Conservation (phyloP, 192 early-diverging fungal genomes). For the Backusella australiensis region DNA sequence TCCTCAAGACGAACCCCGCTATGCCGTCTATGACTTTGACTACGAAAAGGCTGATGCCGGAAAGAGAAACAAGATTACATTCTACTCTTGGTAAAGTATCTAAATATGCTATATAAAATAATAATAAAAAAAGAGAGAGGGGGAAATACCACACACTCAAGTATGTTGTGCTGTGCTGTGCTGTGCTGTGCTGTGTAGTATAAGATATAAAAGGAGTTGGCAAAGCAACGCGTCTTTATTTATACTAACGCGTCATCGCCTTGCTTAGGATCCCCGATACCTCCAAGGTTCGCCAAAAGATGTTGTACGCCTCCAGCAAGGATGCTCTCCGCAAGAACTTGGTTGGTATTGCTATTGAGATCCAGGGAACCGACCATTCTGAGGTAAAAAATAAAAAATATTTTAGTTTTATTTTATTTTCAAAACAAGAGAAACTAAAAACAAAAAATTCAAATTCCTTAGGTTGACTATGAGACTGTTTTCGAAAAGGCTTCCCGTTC, state of each 20-base stretch:
- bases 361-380: conserved; percentile 84
- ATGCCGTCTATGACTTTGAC: conserved; percentile 88
- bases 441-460: background rate
- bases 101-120: background rate
- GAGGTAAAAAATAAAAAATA: conserved; percentile 48
- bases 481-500: conserved; percentile 58
- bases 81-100: conserved; percentile 69
- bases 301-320: conserved; percentile 89
- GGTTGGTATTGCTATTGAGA: conserved; percentile 67
- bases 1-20: conserved; percentile 72
- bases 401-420: background rate
- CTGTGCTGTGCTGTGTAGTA: too few relatives aligned
- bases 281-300: conserved; percentile 77
- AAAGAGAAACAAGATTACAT: conserved; percentile 82
- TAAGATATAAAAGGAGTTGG: background rate
- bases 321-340: conserved; percentile 72
- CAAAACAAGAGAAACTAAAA: background rate
- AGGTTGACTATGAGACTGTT: conserved; percentile 58
- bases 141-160: too few relatives aligned
- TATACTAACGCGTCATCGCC: background rate
- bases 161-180: too few relatives aligned
- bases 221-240: background rate
- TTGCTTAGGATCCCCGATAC: conserved; percentile 71
- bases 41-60: conserved; percentile 64
- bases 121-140: too few relatives aligned